Base-by-base conservation (phyloP, 257 asterid genomes). In the Echites panduratus region DNA sequence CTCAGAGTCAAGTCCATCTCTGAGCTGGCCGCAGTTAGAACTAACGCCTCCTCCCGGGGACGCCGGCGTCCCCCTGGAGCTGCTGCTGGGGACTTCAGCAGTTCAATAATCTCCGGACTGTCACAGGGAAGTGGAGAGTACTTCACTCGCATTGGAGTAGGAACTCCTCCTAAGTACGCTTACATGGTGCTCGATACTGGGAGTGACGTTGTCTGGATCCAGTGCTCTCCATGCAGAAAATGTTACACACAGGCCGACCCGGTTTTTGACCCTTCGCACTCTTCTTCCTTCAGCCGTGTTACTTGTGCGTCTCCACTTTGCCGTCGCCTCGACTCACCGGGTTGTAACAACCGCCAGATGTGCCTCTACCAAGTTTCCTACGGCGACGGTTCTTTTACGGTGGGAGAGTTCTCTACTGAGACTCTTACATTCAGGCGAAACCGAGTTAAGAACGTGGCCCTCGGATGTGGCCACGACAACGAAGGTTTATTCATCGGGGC, bases 111-210 rank as follows among this genome's bases (percentile, higher is more conserved):
- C 43, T 91, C 97, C 59, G 97, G 98, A 0, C 85, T 89, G 20
- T 76, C 91, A 10, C 92, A 88, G 79, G 97, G 97, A 4, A 93
- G 96, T 57, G 97, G 96, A 1, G 98, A 93, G 88, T 91, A 93
- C 81, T 93, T 93, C 98, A 93, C 98, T 6, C 94, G 97, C 79
- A 35, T 93, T 20, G 98, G 98, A 13, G 61, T 93, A 0, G 96
- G 98, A 2, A 89, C 97, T 0, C 97, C 98, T 4, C 63, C 97
- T 0, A 85, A 78, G 71, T 81, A 84, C 50, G 85, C 79, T 9
- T 89, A 80, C 87, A 85, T 90, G 96, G 96, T 90, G 62, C 84
- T 90, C 26, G 98, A 93, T 76, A 93, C 98, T 0, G 98, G 98
- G 0, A 89, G 96, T 81, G 97, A 93, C 82, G 87, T 90, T 73